A percentile compares a stretch with the other conserved stretches of the same genome.
phyloP scores from a whole-genome alignment of 306 rosid species.

The Fragaria vesca region DNA sequence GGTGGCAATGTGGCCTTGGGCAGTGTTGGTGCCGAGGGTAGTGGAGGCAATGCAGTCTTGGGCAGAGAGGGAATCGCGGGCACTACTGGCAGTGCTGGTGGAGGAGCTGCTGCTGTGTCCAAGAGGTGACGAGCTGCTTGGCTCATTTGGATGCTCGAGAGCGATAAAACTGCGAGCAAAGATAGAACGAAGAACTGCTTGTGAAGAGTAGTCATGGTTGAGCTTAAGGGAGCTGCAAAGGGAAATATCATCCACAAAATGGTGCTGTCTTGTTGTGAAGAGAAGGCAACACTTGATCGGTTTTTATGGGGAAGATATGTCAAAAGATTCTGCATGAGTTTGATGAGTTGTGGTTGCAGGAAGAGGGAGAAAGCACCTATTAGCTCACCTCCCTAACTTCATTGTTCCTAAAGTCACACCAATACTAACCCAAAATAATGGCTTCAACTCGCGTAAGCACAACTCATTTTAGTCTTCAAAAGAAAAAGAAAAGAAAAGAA shows the following conservation, averaged over 20 bases:
- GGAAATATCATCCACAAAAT: background rate
- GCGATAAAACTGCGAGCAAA: background rate
- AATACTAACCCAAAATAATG: background rate
- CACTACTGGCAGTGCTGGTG: background rate
- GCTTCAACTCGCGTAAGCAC: background rate
- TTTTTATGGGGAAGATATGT: background rate
- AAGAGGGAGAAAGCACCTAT: background rate
- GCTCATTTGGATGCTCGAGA: background rate
- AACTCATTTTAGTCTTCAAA: background rate
- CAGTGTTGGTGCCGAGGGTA: conserved; percentile 9
- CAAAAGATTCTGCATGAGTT: background rate
- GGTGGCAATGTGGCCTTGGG: conserved; percentile 7
- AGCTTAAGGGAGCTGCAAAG: background rate
- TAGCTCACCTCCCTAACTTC: conserved; percentile 1
- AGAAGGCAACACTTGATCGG: background rate
- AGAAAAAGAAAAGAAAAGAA: too few species aligned
- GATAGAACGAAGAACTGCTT: conserved; percentile 1
- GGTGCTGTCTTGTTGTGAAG: background rate
- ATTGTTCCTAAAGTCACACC: background rate
- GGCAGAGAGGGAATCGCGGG: conserved; percentile 16
- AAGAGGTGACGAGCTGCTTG: conserved; percentile 17
- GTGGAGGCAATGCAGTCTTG: conserved; percentile 1
- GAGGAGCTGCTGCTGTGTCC: conserved; percentile 10
- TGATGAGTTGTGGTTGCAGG: conserved; percentile 10
- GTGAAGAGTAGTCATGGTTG: background rate